These are phyloP conservation scores for Penicillium sp. DNA, from an alignment of 2,329 filamentous ascomycete genomes.

Conservation along the genomic window DNA sequence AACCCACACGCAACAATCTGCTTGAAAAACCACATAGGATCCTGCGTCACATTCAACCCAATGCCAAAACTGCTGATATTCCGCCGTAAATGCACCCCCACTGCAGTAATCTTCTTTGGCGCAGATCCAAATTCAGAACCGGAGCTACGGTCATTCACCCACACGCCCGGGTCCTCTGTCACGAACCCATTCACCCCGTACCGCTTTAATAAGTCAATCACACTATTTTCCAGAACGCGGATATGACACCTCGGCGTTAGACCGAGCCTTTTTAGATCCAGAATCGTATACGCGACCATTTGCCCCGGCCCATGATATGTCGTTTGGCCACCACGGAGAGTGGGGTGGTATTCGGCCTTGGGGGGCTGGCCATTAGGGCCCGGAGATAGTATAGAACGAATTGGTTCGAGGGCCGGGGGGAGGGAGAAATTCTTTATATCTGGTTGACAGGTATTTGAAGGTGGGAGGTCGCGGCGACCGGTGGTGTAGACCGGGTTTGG, in stretches of 20 bases:
- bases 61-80: slow-evolving; percentile 85
- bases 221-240: slow-evolving; percentile 73
- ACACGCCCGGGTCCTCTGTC: slow-evolving; percentile 82
- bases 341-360: slow-evolving; percentile 67
- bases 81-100: slow-evolving; percentile 88
- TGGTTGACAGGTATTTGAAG: slow-evolving; percentile 38
- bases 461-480: slow-evolving; percentile 73
- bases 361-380: slow-evolving; percentile 31
- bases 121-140: background rate
- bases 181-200: slow-evolving; percentile 67
- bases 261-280: slow-evolving; percentile 74
- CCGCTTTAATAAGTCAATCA: slow-evolving; percentile 66
- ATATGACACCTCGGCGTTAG: slow-evolving; percentile 78
- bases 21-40: slow-evolving; percentile 67
- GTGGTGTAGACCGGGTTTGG: slow-evolving; percentile 85
- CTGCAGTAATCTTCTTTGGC: slow-evolving; percentile 76
- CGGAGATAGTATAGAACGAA: slow-evolving; percentile 37
- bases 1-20: slow-evolving; percentile 91
- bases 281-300: slow-evolving; percentile 85
- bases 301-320: slow-evolving; percentile 97
- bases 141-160: slow-evolving; percentile 55
- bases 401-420: slow-evolving; percentile 41
- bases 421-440: slow-evolving; percentile 45
- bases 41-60: slow-evolving; percentile 62
- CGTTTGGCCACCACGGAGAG: slow-evolving; percentile 83